Percentiles rank a stretch among this genome's conserved stretches.
These are phyloP conservation scores for Dipodascopsis tothii DNA, from an alignment of 805 yeast species.

Conservation along the genomic window DNA sequence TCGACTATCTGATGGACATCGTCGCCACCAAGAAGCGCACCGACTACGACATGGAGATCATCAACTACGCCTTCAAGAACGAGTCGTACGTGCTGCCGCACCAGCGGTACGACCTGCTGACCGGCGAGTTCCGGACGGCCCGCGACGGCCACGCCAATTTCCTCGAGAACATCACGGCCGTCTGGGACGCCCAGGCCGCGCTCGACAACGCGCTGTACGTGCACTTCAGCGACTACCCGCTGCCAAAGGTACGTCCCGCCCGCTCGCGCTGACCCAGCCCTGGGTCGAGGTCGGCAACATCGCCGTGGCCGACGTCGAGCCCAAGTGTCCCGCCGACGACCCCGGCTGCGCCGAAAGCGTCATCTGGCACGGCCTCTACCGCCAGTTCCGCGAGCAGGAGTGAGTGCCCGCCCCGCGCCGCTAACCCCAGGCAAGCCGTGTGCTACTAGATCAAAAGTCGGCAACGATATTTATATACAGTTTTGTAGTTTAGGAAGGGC, in stretches of 20 bases:
- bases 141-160: neutral
- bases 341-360: neutral
- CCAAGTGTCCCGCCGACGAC: neutral
- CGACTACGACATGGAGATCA: conserved; percentile 3
- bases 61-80: conserved; percentile 1
- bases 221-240: conserved; percentile 2
- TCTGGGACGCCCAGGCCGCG: neutral
- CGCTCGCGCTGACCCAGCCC: neutral
- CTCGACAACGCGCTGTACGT: neutral
- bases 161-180: neutral
- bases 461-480: too few species aligned
- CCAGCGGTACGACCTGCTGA: neutral
- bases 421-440: too few species aligned
- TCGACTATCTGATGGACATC: conserved; percentile 1
- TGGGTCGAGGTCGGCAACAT: neutral
- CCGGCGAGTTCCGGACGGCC: conserved; percentile 1
- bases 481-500: too few species aligned
- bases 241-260: conserved; percentile 1
- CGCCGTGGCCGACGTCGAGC: neutral
- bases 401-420: too few species aligned
- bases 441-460: too few species aligned
- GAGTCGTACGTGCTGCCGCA: conserved; percentile 1
- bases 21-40: neutral
- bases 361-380: neutral
- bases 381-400: too few species aligned